Base-by-base conservation (phyloP, 352 stramenopile species). In the Peronosclerospora sorghi region DNA sequence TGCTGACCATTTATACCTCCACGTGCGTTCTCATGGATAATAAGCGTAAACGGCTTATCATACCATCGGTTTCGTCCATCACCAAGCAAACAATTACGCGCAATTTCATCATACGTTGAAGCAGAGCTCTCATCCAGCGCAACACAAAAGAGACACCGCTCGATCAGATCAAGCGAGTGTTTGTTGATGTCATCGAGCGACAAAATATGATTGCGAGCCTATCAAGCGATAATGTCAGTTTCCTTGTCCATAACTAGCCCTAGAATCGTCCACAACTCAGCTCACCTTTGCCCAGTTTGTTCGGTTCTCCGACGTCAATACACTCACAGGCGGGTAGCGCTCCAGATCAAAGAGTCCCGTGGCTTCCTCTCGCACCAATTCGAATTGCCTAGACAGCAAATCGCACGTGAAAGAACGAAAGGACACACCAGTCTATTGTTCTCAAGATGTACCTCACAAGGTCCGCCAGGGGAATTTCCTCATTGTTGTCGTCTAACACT, bases 1-100 rank as follows among this genome's bases (percentile, higher is more conserved):
- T 98, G 95, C 62, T 98, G 89, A n/a, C 90, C 92, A 35, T 96
- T 84, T 48, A 98, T 57, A 4, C 94, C 95, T 27, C 86, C 91
- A 51, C 96, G 96, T 28, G 88, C 94, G 62, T 98, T 98, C 26
- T 93, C 78, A 43, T 96, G 93, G 37, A 97, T 93, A 48, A 98
- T 85, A 21, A 99, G 54, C 59, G 97, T 96, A 54, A 98, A 90
- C 9, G 90, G 91, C 67, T 99, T 99, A 71, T 98, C 95, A 62
- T 97, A 98, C 86, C 89, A 98, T 50, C 95, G 90, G 72, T 98
- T 98, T 50, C 81, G 72, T 20, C 92, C 93, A 35, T 95, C 80
- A 27, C 82, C 83, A 2, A 91, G 71, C 40, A 95, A 62, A 21
- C 70, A 83, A 40, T 82, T 92, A 54, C 75, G 80, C 8, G 80